phyloP scores from a whole-genome alignment of 2,329 filamentous ascomycete genomes.

The Fusarium incarnatum region DNA sequence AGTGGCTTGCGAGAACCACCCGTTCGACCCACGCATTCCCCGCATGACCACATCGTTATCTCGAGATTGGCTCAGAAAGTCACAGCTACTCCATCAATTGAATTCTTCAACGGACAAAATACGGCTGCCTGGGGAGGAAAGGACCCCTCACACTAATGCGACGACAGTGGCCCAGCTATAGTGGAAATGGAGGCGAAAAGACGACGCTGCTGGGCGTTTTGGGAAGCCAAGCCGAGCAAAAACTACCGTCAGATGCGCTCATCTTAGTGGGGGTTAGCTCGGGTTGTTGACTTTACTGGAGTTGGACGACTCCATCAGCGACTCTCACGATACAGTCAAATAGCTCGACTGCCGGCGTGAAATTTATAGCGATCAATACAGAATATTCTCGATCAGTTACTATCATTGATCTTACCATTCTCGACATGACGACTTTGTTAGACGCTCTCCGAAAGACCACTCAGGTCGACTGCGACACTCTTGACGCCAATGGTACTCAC shows the following conservation, averaged over 20 bases:
- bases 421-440: slow-evolving; percentile 45
- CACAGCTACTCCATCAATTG: slow-evolving; percentile 1
- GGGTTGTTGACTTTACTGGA: slow-evolving; percentile 12
- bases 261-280: slow-evolving; percentile 16
- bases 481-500: slow-evolving; percentile 49
- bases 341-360: background rate
- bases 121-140: slow-evolving; percentile 17
- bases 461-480: slow-evolving; percentile 53
- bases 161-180: slow-evolving; percentile 28
- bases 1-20: slow-evolving; percentile 1
- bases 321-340: slow-evolving; percentile 6
- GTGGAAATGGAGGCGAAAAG: slow-evolving; percentile 26
- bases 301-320: background rate
- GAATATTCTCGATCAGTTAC: too few relatives aligned
- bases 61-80: slow-evolving; percentile 26
- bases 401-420: too few relatives aligned
- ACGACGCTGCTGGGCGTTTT: slow-evolving; percentile 18
- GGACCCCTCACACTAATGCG: background rate
- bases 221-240: slow-evolving; percentile 34
- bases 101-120: slow-evolving; percentile 1
- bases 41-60: slow-evolving; percentile 29
- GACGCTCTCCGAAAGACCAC: slow-evolving; percentile 46
- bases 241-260: slow-evolving; percentile 19
- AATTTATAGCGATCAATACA: slow-evolving; percentile 13
- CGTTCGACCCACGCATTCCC: slow-evolving; percentile 30